Evolutionary conservation across 441 rosid genomes (phyloP).

Genomic region (Erysimum cheiri): DNA sequence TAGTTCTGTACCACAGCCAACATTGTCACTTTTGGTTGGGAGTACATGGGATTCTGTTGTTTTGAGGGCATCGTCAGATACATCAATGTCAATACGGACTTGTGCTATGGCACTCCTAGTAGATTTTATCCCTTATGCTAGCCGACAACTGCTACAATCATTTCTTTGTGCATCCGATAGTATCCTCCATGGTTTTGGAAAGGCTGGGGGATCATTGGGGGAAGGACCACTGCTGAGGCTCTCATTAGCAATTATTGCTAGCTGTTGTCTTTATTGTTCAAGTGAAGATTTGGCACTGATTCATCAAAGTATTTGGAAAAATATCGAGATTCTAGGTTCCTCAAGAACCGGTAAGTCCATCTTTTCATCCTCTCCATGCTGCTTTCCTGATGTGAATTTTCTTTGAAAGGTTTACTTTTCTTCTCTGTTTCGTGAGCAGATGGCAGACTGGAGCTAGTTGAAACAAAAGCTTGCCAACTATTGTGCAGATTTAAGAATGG

Average conservation of each 20-base stretch:
- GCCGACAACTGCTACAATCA: constrained; percentile 62
- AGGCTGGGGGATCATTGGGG: constrained; percentile 53
- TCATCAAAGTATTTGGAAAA: constrained; percentile 73
- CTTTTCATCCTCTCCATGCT: not conserved
- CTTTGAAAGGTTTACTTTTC: not conserved
- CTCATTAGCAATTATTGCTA: constrained; percentile 72
- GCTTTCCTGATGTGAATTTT: constrained; percentile 8
- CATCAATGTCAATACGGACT: constrained; percentile 56
- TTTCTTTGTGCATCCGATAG: constrained; percentile 73
- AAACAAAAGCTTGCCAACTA: constrained; percentile 74
- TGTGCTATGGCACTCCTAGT: constrained; percentile 75
- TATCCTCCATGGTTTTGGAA: constrained; percentile 65
- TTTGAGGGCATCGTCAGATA: constrained; percentile 70
- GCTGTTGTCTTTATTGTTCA: constrained; percentile 76
- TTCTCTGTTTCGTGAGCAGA: constrained; percentile 44
- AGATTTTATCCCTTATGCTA: constrained; percentile 68
- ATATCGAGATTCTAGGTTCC: constrained; percentile 63
- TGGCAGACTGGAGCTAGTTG: constrained; percentile 60
- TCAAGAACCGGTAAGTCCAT: constrained; percentile 59
- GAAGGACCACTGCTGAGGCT: constrained; percentile 72
- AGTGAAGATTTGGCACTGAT: constrained; percentile 73
- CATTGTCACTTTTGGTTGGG: constrained; percentile 63
- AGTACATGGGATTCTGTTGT: constrained; percentile 79
- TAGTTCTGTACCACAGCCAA: constrained; percentile 53
- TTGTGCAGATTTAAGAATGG: constrained; percentile 73